These are phyloP conservation scores for Leishmania braziliensis DNA, from an alignment of 208 protist species.

Conservation along the genomic window DNA sequence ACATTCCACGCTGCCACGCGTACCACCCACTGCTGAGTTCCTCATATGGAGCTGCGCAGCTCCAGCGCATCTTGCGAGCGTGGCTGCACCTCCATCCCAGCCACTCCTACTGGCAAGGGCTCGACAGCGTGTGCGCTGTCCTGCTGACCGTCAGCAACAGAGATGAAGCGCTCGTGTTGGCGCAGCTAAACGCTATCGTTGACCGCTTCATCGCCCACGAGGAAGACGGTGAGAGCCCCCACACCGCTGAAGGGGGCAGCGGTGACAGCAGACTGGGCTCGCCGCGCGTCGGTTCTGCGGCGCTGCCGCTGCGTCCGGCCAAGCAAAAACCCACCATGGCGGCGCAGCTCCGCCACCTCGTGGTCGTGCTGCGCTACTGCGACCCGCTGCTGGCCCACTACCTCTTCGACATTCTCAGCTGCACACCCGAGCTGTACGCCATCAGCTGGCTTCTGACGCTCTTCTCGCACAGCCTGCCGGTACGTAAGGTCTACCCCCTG, in stretches of 20 bases:
- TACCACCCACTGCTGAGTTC: conserved; percentile 89
- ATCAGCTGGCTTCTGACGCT: conserved; percentile 96
- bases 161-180: conserved; percentile 84
- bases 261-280: neutral
- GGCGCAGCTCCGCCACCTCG: conserved; percentile 69
- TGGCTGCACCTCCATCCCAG: conserved; percentile 64
- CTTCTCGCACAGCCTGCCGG: conserved; percentile 84
- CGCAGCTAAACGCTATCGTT: conserved; percentile 82
- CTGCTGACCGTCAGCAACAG: conserved; percentile 66
- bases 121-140: conserved; percentile 93
- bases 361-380: conserved; percentile 74
- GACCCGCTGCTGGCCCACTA: conserved; percentile 92
- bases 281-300: neutral
- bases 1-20: conserved; percentile 95
- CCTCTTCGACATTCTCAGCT: conserved; percentile 78
- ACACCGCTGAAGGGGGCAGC: neutral
- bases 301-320: neutral
- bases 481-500: conserved; percentile 87
- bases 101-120: conserved; percentile 92
- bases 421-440: conserved; percentile 93
- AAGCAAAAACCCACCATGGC: conserved; percentile 59
- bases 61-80: conserved; percentile 80
- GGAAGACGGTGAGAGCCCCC: conserved; percentile 11
- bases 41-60: conserved; percentile 63
- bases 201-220: conserved; percentile 81